Base-by-base conservation (phyloP, 2,329 filamentous ascomycete genomes). In the Neopestalotiopsis sp. region DNA sequence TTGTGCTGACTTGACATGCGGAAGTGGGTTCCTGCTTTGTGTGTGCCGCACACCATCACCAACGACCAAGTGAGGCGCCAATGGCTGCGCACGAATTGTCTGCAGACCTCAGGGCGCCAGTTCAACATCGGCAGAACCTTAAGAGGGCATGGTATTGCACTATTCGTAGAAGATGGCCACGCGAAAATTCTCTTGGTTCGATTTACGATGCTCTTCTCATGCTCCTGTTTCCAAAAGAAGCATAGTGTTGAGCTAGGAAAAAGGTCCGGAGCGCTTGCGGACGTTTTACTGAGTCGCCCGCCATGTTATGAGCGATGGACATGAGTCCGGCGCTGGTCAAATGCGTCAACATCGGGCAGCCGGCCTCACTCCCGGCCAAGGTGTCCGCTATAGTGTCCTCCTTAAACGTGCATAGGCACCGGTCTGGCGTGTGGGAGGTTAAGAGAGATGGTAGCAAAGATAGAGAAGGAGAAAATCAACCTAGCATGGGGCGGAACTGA, bases 1-100 rank as follows among this genome's bases (percentile, higher is more conserved):
- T 52, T 20, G 45, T 52, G 45, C 45, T 52, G 45, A 52, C 45
- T 52, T 52, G 45, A 52, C 14, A n/a, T 52, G 45, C 45, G 45
- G 45, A 52, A 52, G 45, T 52, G 45, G 45, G 45, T 52, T 52
- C 45, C 45, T 52, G 45, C 45, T 52, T 52, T 52, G n/a, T 52
- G 45, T 52, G 45, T 52, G 45, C 45, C 45, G 45, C 45, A 52
- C 45, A 52, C 45, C 45, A 52, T 52, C 45, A 52, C 6, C 45
- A 17, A 52, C 45, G 45, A 52, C 45, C 24, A 49, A 52, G 45
- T 52, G 45, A 52, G 45, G 45, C 45, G 45, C 45, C 45, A 52
- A 20, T 52, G 45, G n/a, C 45, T 52, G 45, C 2, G 45, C 17
- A 52, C 14, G 45, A 52, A n/a, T 52, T 20, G 45, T 52, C 14